Evolutionary conservation across 23 red algal species (phyloP), one percentile per base, ranked within the genome.

Genomic region (Gracilaria vermiculophylla): DNA sequence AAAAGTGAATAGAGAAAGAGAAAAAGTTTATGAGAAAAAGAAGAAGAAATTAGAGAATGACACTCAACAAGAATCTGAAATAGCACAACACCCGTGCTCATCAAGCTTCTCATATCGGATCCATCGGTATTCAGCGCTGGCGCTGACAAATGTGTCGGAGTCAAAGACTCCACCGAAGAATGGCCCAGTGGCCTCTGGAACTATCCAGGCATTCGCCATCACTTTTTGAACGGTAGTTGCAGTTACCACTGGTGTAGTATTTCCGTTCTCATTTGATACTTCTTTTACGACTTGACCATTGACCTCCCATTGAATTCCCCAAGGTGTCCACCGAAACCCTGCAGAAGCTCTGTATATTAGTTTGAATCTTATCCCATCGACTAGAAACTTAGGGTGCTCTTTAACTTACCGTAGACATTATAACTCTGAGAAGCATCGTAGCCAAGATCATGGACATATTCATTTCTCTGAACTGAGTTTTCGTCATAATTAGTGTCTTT

Each of bases 221-320:
- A 79, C 48, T 39, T 79, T 79, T 56, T 79, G 75, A 16, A 79
- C 47, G 12, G 45, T 79, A 20, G 21, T 33, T 79, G 75, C 15
- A 25, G 75, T 79, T 17, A 79, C 75, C 17, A 32, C 32, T n/a
- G 75, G 75, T 36, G 75, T 79, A 31, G 50, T 57, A 14, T 37
- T 57, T 3, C 48, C 75, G n/a, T 49, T 49, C 33, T 29, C 35
- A 35, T 79, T 79, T 13, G 21, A 14, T 7, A 79, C 75, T 28
- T 53, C 12, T 27, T 28, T 53, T 19, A 79, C 75, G 8, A 56
- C n/a, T 36, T 79, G 50, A 24, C 75, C 75, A 31, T 79, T 79
- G 4, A 79, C 75, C 35, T 79, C 47, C 75, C 75, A 79, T 31
- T 79, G 48, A 14, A 79, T 79, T 14, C 75, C 75, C 75, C 75